Evolutionary conservation across 2,329 filamentous ascomycete genomes (phyloP), one percentile per base, ranked within the genome.

Genomic region (Hymenoscyphus infarciens): DNA sequence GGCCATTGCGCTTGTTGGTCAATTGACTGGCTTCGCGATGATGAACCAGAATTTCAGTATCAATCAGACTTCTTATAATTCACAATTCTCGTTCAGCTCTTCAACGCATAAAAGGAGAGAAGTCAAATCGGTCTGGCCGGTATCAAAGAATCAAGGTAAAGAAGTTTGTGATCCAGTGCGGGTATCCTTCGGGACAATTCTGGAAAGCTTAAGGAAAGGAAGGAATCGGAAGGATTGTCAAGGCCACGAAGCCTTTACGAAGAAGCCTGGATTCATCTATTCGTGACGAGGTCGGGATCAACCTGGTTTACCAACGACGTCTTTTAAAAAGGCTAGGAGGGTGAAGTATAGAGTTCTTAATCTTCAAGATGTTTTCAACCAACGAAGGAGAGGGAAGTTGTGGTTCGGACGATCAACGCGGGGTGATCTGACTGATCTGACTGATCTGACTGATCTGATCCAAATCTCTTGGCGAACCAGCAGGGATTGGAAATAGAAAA

Each of bases 81-180:
- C 22, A 22, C 11, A 25, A 7, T 15, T 11, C n/a, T 22, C 6
- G 19, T 11, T 19, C 15, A 39, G 35, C 3, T 39, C 35, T 39
- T 25, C 7, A 22, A 11, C 5, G 45, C 45, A 52, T 25, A 22
- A 25, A 22, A 13, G 19, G 19, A 52, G 45, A 52, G n/a, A 22
- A 22, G 19, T 13, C 11, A 25, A 13, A 25, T 52, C 45, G 45
- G 45, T 25, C 19, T 52, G 19, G 45, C 45, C 19, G 45, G 95
- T 95, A 83, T 99, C 95, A 91, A 99, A 95, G 88, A 98, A 95
- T 98, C 79, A 82, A 82, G 69, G 67, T 59, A 49, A 67, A 62
- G 13, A 68, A 45, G 19, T 33, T 52, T 60, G 58, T 74, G 67
- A 74, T 70, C 64, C 65, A 54, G 54, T 62, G 58, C 55, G 57